Evolutionary conservation across 345 rosid genomes (phyloP), one percentile per base, ranked within the genome.

Genomic region (Erodium maritimum): DNA sequence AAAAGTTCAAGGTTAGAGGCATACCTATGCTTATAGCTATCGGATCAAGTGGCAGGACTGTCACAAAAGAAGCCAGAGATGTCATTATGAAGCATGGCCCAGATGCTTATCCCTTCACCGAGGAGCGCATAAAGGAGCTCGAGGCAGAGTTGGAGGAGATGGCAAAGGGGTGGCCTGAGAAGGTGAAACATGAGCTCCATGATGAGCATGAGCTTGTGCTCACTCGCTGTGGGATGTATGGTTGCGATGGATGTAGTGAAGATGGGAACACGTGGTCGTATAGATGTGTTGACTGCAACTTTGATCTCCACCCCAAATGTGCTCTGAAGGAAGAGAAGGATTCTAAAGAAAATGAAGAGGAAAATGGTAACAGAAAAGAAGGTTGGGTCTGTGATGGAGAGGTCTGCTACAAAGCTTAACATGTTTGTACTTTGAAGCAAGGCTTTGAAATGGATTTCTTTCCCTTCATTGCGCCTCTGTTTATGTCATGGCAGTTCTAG

Each of bases 81-180:
- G 64, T 69, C 5, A 48, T 74, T 42, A 64, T 57, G 55, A 23
- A 21, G 1, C 55, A 67, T 10, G 79, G 84, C 10, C 64, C 72
- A 4, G 73, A 76, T 52, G 81, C 81, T 54, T 69, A 76, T 64
- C 84, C 75, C 9, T 80, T 80, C 64, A 74, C 71, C 2, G 56
- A 72, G 2, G 69, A 63, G 53, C 69, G 52, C n/a, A 37, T 65
- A 54, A 62, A 60, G 61, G 61, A 69, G 57, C 13, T 71, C 0
- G 77, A 73, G 12, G 69, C 52, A n/a, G 57, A 72, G 57, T 74
- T 66, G 18, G 69, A 61, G 13, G 84, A 79, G 65, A 77, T 72
- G 79, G 77, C 84, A 7, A 81, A 90, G 72, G 83, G 74, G 55
- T 85, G 90, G 90, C 90, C 95, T 34, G 65, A 70, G 81, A 85